Evolutionary conservation across 345 rosid species (phyloP).

Genomic region (Eucalyptus globulus): DNA sequence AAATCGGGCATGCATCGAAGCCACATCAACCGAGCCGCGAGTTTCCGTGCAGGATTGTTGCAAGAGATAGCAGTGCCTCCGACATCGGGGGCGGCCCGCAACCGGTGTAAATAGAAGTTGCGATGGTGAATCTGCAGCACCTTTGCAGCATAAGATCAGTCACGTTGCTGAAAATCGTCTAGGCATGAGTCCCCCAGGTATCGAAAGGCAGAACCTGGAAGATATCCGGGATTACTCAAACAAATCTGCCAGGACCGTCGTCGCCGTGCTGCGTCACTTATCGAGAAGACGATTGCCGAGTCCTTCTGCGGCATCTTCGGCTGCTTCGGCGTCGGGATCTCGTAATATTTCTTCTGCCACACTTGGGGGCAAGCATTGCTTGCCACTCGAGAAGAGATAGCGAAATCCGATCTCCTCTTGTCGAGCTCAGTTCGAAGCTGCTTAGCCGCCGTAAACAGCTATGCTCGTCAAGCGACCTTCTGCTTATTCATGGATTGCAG

Average conservation of each 20-base stretch:
- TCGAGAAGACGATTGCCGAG: background rate
- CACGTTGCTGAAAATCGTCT: background rate
- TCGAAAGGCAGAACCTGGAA: background rate
- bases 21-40: background rate
- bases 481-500: background rate
- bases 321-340: background rate
- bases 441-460: background rate
- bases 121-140: background rate
- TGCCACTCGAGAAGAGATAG: background rate
- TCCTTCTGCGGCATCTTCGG: background rate
- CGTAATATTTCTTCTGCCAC: background rate
- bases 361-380: background rate
- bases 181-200: background rate
- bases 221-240: too few relatives aligned
- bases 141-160: background rate
- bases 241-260: background rate
- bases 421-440: background rate
- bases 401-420: background rate
- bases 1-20: background rate
- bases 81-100: rapidly evolving
- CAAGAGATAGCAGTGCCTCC: background rate
- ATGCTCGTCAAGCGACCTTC: background rate
- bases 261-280: background rate
- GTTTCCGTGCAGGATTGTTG: background rate
- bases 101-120: too few relatives aligned